Base-by-base conservation (phyloP, 257 asterid genomes). In the Solanum clarkiae region DNA sequence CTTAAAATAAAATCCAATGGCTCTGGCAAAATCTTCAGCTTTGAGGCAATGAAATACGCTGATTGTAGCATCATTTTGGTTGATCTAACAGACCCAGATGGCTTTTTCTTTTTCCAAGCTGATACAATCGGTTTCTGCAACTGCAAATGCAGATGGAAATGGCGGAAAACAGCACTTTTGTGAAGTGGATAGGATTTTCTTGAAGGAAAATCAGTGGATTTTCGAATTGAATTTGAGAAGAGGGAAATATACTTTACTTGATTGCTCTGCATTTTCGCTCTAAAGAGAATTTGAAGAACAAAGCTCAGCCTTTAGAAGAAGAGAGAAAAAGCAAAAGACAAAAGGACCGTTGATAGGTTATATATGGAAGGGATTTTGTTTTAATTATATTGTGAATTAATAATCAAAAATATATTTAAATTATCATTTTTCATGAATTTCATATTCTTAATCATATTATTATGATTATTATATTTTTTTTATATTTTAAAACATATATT, bases 11-110 rank as follows among this genome's bases (percentile, higher is more conserved):
- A 80, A 8, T 89, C 96, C 18, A 94, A 53, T 13, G 98, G 97
- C 89, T 90, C 98, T 6, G 98, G 98, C 1, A 95, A 57, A 63
- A 95, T 44, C 87, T 89, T 88, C 66, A 94, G 86, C 69, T 88
- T 92, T 17, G 97, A 93, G 1, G 99, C 98, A 80, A 95, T 86
- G 56, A 85, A 82, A 82, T 74, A 92, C 22, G 97, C 97, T 10
- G 99, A 93, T 84, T 92, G 84, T 45, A 94, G 81, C 86, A 90
- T 18, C 7, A 92, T 85, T 79, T 87, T 92, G 11, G 90, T 87
- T 42, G 97, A 92, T 89, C 88, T 89, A 26, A 85, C 88, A 3
- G 90, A 85, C 80, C 90, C 90, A 80, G 60, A 45, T 53, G 80
- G 84, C 51, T 86, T 90, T 86, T 85, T 89, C 91, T 87, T 91